Evolutionary conservation across 345 rosid genomes (phyloP).

Genomic region (Erysimum cheiranthoides): DNA sequence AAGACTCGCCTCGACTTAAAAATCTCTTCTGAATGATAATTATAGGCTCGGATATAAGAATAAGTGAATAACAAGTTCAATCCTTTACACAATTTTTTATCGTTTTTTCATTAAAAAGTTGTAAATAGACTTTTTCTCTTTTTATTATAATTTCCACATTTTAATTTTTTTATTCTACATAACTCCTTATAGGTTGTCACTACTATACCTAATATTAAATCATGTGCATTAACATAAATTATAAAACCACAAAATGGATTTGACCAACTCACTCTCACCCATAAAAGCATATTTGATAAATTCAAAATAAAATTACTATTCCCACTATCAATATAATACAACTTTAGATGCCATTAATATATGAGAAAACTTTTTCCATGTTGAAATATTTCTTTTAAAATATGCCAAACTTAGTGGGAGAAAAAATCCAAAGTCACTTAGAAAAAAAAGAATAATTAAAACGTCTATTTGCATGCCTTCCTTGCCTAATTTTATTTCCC

Average conservation of each 20-base stretch:
- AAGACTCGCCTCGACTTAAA: too few species aligned
- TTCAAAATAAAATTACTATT: neutral
- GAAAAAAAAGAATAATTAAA: conserved; percentile 23
- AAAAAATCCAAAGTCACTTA: conserved; percentile 17
- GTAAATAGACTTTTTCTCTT: neutral
- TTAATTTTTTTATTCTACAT: neutral
- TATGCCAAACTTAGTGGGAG: conserved; percentile 31
- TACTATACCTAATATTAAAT: neutral
- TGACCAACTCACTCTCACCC: neutral
- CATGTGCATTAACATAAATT: neutral
- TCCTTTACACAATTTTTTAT: too few species aligned
- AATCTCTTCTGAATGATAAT: too few species aligned
- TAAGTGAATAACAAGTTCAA: neutral
- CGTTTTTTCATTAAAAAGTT: too few species aligned
- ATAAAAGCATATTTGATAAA: neutral
- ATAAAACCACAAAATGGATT: neutral
- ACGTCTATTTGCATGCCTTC: conserved; percentile 35
- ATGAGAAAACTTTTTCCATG: neutral
- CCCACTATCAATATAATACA: conserved; percentile 22
- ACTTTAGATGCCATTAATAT: conserved; percentile 14
- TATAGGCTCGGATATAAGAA: too few species aligned
- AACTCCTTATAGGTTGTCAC: neutral
- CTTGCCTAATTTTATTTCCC: neutral
- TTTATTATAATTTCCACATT: neutral
- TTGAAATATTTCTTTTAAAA: conserved; percentile 26